Base-by-base conservation (phyloP, 1,284 basidiomycete genomes). In the Ceratobasidium papillatum region DNA sequence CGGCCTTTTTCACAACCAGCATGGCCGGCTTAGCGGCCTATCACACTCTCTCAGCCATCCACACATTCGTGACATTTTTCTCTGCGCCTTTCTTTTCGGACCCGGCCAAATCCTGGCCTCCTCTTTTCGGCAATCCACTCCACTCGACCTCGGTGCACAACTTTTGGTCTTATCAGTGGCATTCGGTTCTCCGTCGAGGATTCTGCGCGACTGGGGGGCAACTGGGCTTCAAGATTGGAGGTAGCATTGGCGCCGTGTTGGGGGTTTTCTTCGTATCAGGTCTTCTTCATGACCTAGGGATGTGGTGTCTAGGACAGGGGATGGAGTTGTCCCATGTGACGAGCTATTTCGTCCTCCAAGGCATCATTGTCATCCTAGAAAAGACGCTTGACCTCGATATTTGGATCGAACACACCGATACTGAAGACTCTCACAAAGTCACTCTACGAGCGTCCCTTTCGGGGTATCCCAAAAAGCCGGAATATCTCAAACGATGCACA, bases 291-390 rank as follows among this genome's bases (percentile, higher is more conserved):
- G 84, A 87, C 76, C 65, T 85, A 32, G 88, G 86, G 14, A 78
- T 88, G 65, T 90, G 86, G 83, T 88, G 87, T 7, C 87, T 90
- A 85, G 87, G 85, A 0, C 83, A 82, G 7, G 89, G 88, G n/a
- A 81, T 82, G 0, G 86, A 89, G 51, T 84, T 86, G 7, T 74
- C 79, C 5, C 76, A 78, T 5, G 82, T 89, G 14, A 81, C 82
- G 2, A 85, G 86, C 1, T 91, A 87, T 79, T 91, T 91, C 79
- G 38, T 90, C 59, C 80, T 88, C 77, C 88, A 86, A 76, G 89
- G 86, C 3, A 78, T 88, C 0, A 88, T 88, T 0, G 77, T 87
- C 12, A 54, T 86, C 1, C 72, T 88, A 32, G 90, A 91, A 79
- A 79, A 62, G 34, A 58, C 68, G 17, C 32, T 71, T 49, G 68